phyloP scores from a whole-genome alignment of 129 eudicot genomes.

The Saussurea involucrata region DNA sequence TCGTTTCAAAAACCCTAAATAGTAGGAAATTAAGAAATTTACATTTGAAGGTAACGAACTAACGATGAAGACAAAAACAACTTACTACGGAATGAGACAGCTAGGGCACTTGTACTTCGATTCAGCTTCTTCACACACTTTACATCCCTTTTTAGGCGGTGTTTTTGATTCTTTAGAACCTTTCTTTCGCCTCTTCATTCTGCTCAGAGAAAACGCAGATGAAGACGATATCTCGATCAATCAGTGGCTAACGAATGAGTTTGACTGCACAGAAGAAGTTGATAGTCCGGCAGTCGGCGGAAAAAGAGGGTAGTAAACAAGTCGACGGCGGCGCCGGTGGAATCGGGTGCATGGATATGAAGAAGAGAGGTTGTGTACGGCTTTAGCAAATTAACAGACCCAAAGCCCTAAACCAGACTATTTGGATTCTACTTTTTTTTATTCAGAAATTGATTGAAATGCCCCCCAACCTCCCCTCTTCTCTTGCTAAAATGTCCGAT shows the following conservation, averaged over 20 bases:
- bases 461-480: too few relatives aligned
- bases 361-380: neutral
- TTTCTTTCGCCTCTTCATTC: constrained; percentile 5
- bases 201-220: neutral
- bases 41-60: neutral
- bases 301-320: neutral
- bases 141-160: constrained; percentile 35
- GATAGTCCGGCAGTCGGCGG: constrained; percentile 3
- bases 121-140: constrained; percentile 56
- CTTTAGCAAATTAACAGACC: neutral
- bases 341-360: neutral
- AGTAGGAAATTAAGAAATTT: neutral
- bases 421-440: too few relatives aligned
- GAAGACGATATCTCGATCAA: neutral
- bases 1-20: neutral
- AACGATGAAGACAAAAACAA: neutral
- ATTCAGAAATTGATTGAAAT: too few relatives aligned
- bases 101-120: constrained; percentile 76
- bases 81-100: constrained; percentile 69
- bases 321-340: neutral
- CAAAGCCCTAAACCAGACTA: neutral
- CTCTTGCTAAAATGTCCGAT: too few relatives aligned
- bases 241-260: neutral
- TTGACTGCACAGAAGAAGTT: neutral
- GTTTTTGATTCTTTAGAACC: neutral